A percentile compares a stretch with the other conserved stretches of the same genome.
Conservation (phyloP, 441 rosid genomes). For the Erysimum cheiri region DNA sequence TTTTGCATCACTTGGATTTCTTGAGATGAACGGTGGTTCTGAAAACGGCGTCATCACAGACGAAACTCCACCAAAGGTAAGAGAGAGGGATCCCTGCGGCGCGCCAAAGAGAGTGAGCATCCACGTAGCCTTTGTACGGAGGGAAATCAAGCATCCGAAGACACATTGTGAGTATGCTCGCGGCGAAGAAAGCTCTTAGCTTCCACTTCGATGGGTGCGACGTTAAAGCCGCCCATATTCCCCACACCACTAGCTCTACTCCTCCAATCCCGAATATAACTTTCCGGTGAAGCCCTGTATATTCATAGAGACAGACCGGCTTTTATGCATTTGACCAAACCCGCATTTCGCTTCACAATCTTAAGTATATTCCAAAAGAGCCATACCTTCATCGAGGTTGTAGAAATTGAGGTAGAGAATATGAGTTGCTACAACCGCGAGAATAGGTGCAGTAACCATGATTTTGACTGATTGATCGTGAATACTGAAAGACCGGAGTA, state of each 20-base stretch:
- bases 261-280: conserved; percentile 61
- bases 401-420: conserved; percentile 67
- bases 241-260: conserved; percentile 66
- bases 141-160: conserved; percentile 61
- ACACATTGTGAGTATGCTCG: conserved; percentile 51
- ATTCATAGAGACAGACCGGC: not conserved
- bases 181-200: conserved; percentile 56
- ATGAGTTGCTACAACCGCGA: conserved; percentile 66
- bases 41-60: conserved; percentile 63
- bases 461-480: conserved; percentile 64
- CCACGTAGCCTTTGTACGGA: conserved; percentile 56
- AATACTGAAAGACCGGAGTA: conserved; percentile 57
- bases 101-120: conserved; percentile 63
- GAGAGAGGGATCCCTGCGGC: conserved; percentile 60
- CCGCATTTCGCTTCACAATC: not conserved
- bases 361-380: not conserved
- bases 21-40: conserved; percentile 60
- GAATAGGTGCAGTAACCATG: conserved; percentile 68
- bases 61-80: conserved; percentile 74
- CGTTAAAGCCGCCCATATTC: conserved; percentile 60
- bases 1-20: conserved; percentile 55
- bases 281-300: conserved; percentile 67
- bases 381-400: conserved; percentile 62
- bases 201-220: conserved; percentile 64
- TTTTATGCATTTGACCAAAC: not conserved